Evolutionary conservation across 1,139 yeast species (phyloP).

Genomic region (Blastobotrys indianensis): DNA sequence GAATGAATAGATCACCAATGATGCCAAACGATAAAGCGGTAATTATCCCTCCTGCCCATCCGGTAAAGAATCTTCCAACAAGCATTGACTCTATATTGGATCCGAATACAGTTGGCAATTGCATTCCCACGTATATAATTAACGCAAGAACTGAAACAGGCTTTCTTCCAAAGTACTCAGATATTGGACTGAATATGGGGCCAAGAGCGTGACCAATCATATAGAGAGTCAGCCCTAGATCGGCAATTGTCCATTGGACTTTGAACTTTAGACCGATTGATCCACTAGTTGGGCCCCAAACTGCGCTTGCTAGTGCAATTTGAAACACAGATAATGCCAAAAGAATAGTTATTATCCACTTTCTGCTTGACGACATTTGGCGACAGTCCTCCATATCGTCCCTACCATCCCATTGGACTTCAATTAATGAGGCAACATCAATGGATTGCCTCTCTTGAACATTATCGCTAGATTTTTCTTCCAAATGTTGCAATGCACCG

Average conservation of each 20-base stretch:
- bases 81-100: constrained; percentile 22
- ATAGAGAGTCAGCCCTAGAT: constrained; percentile 53
- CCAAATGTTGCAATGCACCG: background rate
- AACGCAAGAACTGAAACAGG: constrained; percentile 39
- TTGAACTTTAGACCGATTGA: constrained; percentile 5
- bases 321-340: constrained; percentile 9
- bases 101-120: constrained; percentile 48
- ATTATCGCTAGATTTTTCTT: background rate
- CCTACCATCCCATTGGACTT: constrained; percentile 13
- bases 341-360: constrained; percentile 7
- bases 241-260: constrained; percentile 28
- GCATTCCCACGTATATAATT: constrained; percentile 47
- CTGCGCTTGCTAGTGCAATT: constrained; percentile 6
- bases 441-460: background rate
- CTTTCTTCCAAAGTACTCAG: constrained; percentile 58
- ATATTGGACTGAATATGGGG: constrained; percentile 55
- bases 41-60: constrained; percentile 55
- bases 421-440: background rate
- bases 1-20: constrained; percentile 10
- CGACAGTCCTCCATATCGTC: constrained; percentile 11
- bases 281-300: constrained; percentile 8
- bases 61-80: constrained; percentile 56
- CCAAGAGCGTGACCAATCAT: constrained; percentile 62
- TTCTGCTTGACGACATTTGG: constrained; percentile 1
- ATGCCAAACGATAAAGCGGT: constrained; percentile 10